Conservation (phyloP, 768 basidiomycete species). For the Boletus rubescentipes region DNA sequence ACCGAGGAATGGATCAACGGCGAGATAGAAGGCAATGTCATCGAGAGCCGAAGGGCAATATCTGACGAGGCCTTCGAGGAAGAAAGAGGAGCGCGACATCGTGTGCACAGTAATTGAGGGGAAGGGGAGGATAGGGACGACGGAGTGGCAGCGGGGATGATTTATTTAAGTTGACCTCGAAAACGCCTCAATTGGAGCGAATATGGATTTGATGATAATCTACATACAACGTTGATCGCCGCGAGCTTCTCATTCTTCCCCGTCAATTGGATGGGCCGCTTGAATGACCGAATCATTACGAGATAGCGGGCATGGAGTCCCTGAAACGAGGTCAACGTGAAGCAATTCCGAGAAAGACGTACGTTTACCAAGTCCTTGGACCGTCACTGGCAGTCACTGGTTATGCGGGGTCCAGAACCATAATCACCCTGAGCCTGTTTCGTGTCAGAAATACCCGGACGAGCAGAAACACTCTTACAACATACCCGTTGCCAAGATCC, state of each 20-base stretch:
- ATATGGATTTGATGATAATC: slow-evolving; percentile 38
- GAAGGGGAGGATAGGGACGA: slow-evolving; percentile 2
- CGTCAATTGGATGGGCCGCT: slow-evolving; percentile 30
- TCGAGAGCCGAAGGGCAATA: slow-evolving; percentile 29
- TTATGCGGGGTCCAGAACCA: slow-evolving; percentile 2
- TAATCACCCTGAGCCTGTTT: slow-evolving; percentile 4
- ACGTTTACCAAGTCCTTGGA: slow-evolving; percentile 4
- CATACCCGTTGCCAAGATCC: background rate
- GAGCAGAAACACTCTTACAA: background rate
- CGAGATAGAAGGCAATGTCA: slow-evolving; percentile 42
- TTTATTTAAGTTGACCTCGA: slow-evolving; percentile 29
- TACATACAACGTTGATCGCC: slow-evolving; percentile 37
- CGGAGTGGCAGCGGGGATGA: slow-evolving; percentile 13
- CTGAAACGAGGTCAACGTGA: slow-evolving; percentile 28
- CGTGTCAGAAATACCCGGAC: background rate
- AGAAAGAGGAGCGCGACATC: slow-evolving; percentile 6
- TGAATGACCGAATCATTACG: slow-evolving; percentile 36
- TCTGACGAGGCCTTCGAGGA: slow-evolving; percentile 21
- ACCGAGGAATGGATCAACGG: slow-evolving; percentile 39
- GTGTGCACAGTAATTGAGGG: background rate
- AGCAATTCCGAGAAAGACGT: slow-evolving; percentile 12
- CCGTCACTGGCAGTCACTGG: slow-evolving; percentile 1
- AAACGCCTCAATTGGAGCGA: slow-evolving; percentile 29
- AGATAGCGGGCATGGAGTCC: slow-evolving; percentile 28
- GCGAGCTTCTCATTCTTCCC: slow-evolving; percentile 31